Conservation (phyloP, 1,139 yeast genomes). For the Geotrichum phurueaensis region DNA sequence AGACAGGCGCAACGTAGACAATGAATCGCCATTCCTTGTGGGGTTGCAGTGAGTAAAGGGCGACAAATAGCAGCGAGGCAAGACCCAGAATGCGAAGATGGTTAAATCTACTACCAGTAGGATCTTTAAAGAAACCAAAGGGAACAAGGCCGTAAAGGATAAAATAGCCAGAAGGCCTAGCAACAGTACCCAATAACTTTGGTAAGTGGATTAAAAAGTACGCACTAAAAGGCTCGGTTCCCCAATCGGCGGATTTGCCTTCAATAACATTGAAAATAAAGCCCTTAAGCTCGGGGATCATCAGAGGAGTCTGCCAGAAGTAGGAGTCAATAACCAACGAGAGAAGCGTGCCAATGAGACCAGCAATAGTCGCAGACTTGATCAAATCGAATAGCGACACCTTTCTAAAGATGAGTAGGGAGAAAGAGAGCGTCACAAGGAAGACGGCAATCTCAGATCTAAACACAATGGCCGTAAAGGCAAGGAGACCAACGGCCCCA, state of each 20-base stretch:
- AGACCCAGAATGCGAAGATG: conserved; percentile 39
- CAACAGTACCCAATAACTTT: conserved; percentile 7
- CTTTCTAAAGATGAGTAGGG: conserved; percentile 39
- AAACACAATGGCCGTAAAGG: conserved; percentile 63
- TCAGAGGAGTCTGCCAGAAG: conserved; percentile 55
- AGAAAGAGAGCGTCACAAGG: conserved; percentile 41
- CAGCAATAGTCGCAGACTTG: conserved; percentile 48
- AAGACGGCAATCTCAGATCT: conserved; percentile 67
- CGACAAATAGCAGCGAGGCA: conserved; percentile 50
- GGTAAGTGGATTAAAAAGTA: conserved; percentile 44
- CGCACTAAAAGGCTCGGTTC: conserved; percentile 64
- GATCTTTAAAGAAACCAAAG: conserved; percentile 38
- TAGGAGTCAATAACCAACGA: conserved; percentile 60
- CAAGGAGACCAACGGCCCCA: conserved; percentile 50
- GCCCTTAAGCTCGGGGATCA: conserved; percentile 68
- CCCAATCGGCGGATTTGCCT: conserved; percentile 78
- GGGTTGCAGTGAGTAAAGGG: conserved; percentile 69
- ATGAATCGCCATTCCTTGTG: conserved; percentile 96
- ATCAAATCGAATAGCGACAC: conserved; percentile 39
- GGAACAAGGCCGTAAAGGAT: conserved; percentile 35
- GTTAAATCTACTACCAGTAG: conserved; percentile 27
- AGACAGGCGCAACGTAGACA: conserved; percentile 63
- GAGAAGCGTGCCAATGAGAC: conserved; percentile 45
- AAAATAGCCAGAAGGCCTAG: conserved; percentile 7
- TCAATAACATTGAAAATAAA: conserved; percentile 66